Percentiles rank a stretch among this genome's conserved stretches.
phyloP scores from a whole-genome alignment of 2,329 filamentous ascomycete genomes.

The Arthrobotrys musiformis region DNA sequence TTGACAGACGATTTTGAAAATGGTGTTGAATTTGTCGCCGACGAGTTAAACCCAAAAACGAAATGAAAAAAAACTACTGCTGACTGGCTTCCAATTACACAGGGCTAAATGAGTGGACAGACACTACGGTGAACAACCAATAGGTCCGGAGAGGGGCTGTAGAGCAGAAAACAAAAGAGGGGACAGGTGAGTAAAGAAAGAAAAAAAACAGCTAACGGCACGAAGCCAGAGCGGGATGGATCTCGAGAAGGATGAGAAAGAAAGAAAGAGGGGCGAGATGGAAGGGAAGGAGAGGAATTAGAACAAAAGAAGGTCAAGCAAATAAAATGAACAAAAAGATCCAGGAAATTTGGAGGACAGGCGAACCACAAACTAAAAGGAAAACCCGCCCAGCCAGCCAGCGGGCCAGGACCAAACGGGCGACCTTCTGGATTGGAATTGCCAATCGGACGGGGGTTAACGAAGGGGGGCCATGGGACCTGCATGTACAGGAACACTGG shows the following conservation, averaged over 20 bases:
- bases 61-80: constrained; percentile 59
- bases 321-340: constrained; percentile 36
- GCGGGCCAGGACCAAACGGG: constrained; percentile 43
- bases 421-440: constrained; percentile 56
- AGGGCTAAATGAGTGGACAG: constrained; percentile 62
- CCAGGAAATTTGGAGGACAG: constrained; percentile 48
- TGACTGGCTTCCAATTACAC: constrained; percentile 61
- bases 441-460: constrained; percentile 51
- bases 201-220: constrained; percentile 53
- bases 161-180: constrained; percentile 63
- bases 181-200: constrained; percentile 60
- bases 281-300: constrained; percentile 53
- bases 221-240: constrained; percentile 57
- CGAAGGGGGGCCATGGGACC: constrained; percentile 44
- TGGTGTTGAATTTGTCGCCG: constrained; percentile 12
- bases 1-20: too few species aligned
- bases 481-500: constrained; percentile 41
- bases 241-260: constrained; percentile 55
- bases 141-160: constrained; percentile 64
- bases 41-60: constrained; percentile 36
- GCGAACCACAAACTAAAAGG: constrained; percentile 47
- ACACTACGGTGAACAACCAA: constrained; percentile 64
- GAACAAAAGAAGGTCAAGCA: constrained; percentile 45
- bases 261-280: constrained; percentile 56
- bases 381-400: constrained; percentile 50